These are phyloP conservation scores for Hondaea fermentalgiana DNA, from an alignment of 108 stramenopile genomes.

Conservation along the genomic window DNA sequence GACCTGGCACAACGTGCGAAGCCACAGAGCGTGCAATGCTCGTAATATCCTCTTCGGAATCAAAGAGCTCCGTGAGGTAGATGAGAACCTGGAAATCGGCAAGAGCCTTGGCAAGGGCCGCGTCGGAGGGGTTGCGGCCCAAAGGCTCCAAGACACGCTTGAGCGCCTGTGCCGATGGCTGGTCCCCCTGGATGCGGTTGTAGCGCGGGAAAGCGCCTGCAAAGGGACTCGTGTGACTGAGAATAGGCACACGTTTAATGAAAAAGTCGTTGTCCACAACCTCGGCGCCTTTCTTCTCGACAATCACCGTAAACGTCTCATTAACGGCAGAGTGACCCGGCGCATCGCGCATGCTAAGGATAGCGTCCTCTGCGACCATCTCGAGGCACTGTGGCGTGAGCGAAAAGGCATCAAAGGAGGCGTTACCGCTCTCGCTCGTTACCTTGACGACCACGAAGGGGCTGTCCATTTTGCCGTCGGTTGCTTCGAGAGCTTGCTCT, in stretches of 20 bases:
- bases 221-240: neutral
- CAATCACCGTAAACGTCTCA: slow-evolving; percentile 7
- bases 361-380: slow-evolving; percentile 7
- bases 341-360: neutral
- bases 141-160: neutral
- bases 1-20: neutral
- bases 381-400: slow-evolving; percentile 9
- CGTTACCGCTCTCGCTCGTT: neutral
- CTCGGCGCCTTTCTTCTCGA: neutral
- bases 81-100: neutral
- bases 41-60: neutral
- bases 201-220: slow-evolving; percentile 14
- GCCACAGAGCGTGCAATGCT: neutral
- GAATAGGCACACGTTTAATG: neutral
- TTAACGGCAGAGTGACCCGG: slow-evolving; percentile 4
- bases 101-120: neutral
- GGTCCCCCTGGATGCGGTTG: neutral
- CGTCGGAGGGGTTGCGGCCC: neutral
- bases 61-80: neutral
- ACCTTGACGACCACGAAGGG: neutral
- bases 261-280: slow-evolving; percentile 18
- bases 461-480: neutral
- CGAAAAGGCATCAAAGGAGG: slow-evolving; percentile 5
- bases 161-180: neutral
- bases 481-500: neutral